A percentile compares a stretch with the other conserved stretches of the same genome.
Conservation (phyloP, 2,329 filamentous ascomycete species). For the Aureobasidium leucospermi region DNA sequence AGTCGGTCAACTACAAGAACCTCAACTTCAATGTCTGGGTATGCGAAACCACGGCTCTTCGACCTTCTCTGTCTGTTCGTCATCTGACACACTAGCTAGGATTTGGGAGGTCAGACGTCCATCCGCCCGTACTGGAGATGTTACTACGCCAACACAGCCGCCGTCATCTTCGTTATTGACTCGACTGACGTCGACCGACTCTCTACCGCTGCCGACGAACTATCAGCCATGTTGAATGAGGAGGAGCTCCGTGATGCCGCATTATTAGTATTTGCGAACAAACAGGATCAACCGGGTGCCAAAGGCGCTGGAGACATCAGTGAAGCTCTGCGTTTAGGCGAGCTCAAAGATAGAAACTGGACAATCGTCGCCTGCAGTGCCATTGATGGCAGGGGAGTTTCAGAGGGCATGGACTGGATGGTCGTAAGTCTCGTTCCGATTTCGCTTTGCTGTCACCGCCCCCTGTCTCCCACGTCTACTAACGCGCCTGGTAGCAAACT, state of each 20-base stretch:
- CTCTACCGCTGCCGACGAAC: constrained; percentile 84
- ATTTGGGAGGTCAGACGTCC: constrained; percentile 95
- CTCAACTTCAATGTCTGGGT: constrained; percentile 99
- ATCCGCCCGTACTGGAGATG: constrained; percentile 98
- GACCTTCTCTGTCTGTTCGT: constrained; percentile 12
- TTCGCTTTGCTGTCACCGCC: background rate
- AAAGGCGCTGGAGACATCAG: constrained; percentile 96
- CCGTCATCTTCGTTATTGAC: constrained; percentile 97
- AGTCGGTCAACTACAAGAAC: constrained; percentile 97
- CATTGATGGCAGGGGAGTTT: constrained; percentile 88
- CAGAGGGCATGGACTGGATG: constrained; percentile 98
- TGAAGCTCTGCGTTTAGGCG: constrained; percentile 81
- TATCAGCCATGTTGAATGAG: constrained; percentile 92
- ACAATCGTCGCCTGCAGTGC: constrained; percentile 97
- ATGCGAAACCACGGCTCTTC: constrained; percentile 32
- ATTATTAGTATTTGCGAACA: constrained; percentile 94
- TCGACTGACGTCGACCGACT: constrained; percentile 95
- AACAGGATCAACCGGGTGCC: constrained; percentile 95
- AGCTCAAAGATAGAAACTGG: constrained; percentile 95
- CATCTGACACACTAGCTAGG: constrained; percentile 41
- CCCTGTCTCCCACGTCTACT: background rate
- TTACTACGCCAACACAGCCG: constrained; percentile 98
- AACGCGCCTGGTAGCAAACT: background rate
- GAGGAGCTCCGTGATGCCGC: constrained; percentile 92
- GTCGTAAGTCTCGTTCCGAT: constrained; percentile 54